phyloP scores from a whole-genome alignment of 176 grass and related monocot species.

The Carex parvula region DNA sequence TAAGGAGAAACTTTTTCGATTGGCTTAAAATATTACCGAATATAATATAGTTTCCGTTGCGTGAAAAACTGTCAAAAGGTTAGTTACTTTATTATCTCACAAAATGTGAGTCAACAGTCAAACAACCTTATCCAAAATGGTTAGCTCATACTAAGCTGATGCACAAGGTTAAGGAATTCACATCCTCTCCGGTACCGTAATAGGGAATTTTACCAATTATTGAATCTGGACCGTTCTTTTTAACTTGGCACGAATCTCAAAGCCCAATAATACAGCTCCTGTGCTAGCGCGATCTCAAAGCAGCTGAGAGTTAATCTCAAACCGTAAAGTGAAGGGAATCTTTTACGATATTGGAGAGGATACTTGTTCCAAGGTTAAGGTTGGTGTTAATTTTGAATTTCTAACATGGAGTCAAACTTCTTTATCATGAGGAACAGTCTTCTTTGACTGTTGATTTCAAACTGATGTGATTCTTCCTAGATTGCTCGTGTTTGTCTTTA shows the following conservation, averaged over 20 bases:
- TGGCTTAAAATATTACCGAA: not conserved
- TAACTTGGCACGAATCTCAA: too few species aligned
- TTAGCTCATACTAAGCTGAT: not conserved
- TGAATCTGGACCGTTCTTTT: too few species aligned
- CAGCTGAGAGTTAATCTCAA: too few species aligned
- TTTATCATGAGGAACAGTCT: not conserved
- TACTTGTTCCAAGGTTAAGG: too few species aligned
- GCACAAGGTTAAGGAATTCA: not conserved
- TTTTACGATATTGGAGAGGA: too few species aligned
- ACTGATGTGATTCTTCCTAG: not conserved
- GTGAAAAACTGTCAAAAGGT: not conserved
- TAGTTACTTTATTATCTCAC: not conserved
- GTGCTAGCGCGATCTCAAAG: too few species aligned
- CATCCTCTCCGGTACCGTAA: too few species aligned
- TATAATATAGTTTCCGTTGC: not conserved
- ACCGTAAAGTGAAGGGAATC: too few species aligned
- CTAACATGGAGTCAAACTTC: not conserved
- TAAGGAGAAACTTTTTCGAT: not conserved
- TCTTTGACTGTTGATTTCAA: not conserved
- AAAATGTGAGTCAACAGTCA: not conserved
- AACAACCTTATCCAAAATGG: not conserved
- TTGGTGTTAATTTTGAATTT: not conserved
- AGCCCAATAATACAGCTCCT: too few species aligned
- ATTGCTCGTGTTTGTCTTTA: not conserved
- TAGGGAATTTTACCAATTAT: too few species aligned